A percentile compares a stretch with the other conserved stretches of the same genome.
These are phyloP conservation scores for Betula pendula DNA, from an alignment of 306 rosid genomes.

Conservation along the genomic window DNA sequence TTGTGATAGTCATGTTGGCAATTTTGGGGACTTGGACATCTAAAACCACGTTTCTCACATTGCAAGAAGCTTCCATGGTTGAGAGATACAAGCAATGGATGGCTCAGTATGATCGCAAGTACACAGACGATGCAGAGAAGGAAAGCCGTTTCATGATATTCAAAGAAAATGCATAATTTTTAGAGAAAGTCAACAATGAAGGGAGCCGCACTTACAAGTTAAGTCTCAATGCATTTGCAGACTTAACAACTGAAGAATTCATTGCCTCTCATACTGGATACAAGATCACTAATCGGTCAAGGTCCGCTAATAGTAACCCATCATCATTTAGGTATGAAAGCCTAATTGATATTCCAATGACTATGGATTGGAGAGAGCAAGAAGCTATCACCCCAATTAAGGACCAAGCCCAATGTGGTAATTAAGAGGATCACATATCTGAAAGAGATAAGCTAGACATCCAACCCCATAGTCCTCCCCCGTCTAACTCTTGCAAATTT, in stretches of 20 bases:
- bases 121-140: constrained; percentile 27
- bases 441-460: too few species aligned
- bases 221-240: constrained; percentile 34
- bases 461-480: too few species aligned
- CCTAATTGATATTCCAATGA: constrained; percentile 10
- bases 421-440: too few species aligned
- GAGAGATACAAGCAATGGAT: constrained; percentile 36
- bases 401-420: constrained; percentile 38
- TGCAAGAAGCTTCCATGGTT: constrained; percentile 29
- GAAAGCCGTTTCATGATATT: constrained; percentile 33
- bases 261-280: constrained; percentile 29
- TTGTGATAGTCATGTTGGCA: background rate
- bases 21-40: constrained; percentile 24
- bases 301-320: background rate
- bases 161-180: constrained; percentile 26
- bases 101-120: constrained; percentile 7
- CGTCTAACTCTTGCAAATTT: too few species aligned
- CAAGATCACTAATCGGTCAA: background rate
- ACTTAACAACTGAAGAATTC: constrained; percentile 44
- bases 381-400: constrained; percentile 44
- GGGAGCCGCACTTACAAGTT: constrained; percentile 34
- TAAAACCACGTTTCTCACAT: constrained; percentile 24
- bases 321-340: constrained; percentile 14
- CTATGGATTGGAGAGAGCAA: constrained; percentile 34
- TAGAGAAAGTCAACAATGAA: constrained; percentile 37